Percentiles rank a stretch among this genome's conserved stretches.
Conservation (phyloP, 345 rosid species). For the Noccaea caerulescens region DNA sequence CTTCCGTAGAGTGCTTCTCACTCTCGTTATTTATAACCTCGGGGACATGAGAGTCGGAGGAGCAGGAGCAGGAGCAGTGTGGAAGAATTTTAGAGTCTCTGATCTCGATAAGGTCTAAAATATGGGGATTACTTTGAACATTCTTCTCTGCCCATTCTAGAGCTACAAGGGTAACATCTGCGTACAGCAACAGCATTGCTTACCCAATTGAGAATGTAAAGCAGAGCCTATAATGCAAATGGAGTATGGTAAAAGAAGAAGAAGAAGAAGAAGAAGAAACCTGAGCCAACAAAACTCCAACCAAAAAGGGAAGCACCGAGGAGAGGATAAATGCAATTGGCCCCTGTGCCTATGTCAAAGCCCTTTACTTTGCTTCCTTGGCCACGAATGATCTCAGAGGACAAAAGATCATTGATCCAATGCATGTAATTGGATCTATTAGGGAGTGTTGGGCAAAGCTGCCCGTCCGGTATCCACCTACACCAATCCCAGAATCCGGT, state of each 20-base stretch:
- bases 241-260: no score
- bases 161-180: slow-evolving; percentile 87
- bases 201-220: slow-evolving; percentile 13
- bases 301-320: slow-evolving; percentile 84
- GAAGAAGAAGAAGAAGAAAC: slow-evolving; percentile 45
- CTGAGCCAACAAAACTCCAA: slow-evolving; percentile 87
- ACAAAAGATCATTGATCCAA: slow-evolving; percentile 88
- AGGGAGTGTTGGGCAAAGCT: slow-evolving; percentile 94
- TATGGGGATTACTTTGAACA: slow-evolving; percentile 64
- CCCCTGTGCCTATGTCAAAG: slow-evolving; percentile 94
- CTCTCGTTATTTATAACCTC: slow-evolving; percentile 29
- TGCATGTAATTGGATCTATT: slow-evolving; percentile 91
- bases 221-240: no score
- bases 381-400: slow-evolving; percentile 59
- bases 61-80: slow-evolving; percentile 28
- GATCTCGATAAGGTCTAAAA: slow-evolving; percentile 71
- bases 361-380: slow-evolving; percentile 59
- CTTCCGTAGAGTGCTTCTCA: slow-evolving; percentile 34
- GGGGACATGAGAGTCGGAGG: slow-evolving; percentile 8
- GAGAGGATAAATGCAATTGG: slow-evolving; percentile 93
- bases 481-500: no score
- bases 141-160: slow-evolving; percentile 88
- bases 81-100: slow-evolving; percentile 54
- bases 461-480: slow-evolving; percentile 99
- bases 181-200: slow-evolving; percentile 34